Conservation (phyloP, 2,329 filamentous ascomycete species). For the Rasamsonia emersonii region DNA sequence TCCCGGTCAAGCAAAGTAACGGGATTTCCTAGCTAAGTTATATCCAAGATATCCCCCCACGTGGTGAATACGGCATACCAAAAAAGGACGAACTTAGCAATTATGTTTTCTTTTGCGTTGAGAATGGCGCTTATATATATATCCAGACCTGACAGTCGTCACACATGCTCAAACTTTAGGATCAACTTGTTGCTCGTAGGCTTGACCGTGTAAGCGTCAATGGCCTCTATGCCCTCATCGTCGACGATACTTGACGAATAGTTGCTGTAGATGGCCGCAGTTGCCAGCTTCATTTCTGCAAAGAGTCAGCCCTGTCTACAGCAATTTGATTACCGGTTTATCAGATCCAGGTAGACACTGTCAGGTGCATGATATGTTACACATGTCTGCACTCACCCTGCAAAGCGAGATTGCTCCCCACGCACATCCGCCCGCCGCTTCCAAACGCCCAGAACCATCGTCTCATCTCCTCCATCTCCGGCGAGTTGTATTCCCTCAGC, state of each 20-base stretch:
- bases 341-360: too few species aligned
- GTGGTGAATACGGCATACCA: too few species aligned
- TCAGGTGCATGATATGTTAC: too few species aligned
- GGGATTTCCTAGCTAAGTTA: too few species aligned
- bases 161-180: conserved; percentile 42
- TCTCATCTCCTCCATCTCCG: conserved; percentile 34
- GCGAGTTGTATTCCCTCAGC: conserved; percentile 32
- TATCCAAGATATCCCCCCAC: too few species aligned
- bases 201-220: conserved; percentile 55
- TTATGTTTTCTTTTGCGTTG: too few species aligned
- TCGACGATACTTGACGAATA: conserved; percentile 54
- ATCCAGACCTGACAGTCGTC: conserved; percentile 1
- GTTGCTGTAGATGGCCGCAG: conserved; percentile 63
- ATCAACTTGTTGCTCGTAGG: conserved; percentile 52
- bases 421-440: conserved; percentile 42
- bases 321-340: too few species aligned
- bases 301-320: conserved; percentile 4
- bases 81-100: too few species aligned
- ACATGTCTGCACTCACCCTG: too few species aligned
- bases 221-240: conserved; percentile 56
- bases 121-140: too few species aligned
- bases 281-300: conserved; percentile 63
- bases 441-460: conserved; percentile 46
- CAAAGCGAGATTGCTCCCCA: conserved; percentile 40
- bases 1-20: conserved; percentile 1